Evolutionary conservation across 75 land plant genomes (phyloP).

Genomic region (Larix kaempferi): DNA sequence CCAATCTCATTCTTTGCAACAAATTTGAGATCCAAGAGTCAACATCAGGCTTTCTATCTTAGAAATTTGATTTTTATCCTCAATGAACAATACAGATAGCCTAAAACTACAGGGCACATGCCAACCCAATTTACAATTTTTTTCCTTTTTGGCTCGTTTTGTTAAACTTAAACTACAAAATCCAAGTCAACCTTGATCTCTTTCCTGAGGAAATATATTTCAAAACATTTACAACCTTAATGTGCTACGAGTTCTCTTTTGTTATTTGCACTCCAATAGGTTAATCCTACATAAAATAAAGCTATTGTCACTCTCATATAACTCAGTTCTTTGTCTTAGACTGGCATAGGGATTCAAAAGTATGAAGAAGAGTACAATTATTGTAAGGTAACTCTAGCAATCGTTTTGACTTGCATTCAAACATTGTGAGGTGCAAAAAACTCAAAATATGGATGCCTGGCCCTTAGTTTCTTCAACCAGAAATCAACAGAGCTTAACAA

Average conservation of each 20-base stretch:
- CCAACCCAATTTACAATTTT: background rate
- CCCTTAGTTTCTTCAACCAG: conserved; percentile 23
- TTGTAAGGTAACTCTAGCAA: too few species aligned
- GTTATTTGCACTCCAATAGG: background rate
- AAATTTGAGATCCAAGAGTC: background rate
- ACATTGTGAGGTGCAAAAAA: conserved; percentile 18
- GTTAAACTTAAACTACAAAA: background rate
- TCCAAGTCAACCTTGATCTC: background rate
- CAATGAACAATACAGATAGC: background rate
- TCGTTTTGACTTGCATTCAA: background rate
- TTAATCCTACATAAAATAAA: background rate
- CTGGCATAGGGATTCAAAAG: background rate
- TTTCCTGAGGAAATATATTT: background rate
- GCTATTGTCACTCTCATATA: too few species aligned
- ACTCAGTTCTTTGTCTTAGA: background rate
- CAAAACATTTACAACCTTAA: background rate
- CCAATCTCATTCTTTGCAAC: background rate
- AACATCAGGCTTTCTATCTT: too few species aligned
- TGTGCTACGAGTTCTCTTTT: background rate
- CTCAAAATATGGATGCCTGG: conserved; percentile 28
- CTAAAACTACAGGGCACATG: background rate
- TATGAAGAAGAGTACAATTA: too few species aligned
- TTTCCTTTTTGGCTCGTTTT: background rate
- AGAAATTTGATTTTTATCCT: too few species aligned
- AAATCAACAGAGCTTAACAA: conserved; percentile 21